These are phyloP conservation scores for Cryptosporidium xiaoi DNA, from an alignment of 169 alveolate species.

Conservation along the genomic window DNA sequence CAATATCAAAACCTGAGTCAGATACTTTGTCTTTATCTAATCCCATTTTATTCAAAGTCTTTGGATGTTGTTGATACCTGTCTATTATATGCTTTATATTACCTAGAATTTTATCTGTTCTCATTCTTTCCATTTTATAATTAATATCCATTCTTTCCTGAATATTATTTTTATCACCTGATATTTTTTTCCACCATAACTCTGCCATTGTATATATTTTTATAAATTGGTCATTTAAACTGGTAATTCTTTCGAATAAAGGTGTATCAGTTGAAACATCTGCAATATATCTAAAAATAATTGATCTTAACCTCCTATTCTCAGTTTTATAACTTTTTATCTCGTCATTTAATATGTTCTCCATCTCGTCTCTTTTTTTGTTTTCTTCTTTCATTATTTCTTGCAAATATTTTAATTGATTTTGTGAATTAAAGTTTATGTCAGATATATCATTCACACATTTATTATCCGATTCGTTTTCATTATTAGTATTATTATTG, in stretches of 20 bases:
- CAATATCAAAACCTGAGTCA: conserved; percentile 18
- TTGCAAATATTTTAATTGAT: conserved; percentile 29
- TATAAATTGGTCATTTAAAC: conserved; percentile 36
- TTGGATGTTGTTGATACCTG: conserved; percentile 61
- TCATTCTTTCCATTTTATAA: conserved; percentile 72
- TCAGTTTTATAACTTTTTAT: conserved; percentile 19
- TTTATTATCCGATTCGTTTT: background rate
- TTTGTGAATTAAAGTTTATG: background rate
- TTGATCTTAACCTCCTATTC: conserved; percentile 31
- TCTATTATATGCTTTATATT: conserved; percentile 52
- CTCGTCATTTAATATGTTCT: conserved; percentile 37
- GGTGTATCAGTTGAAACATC: conserved; percentile 39
- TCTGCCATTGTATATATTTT: conserved; percentile 63
- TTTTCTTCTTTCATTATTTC: conserved; percentile 57
- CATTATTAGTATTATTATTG: background rate
- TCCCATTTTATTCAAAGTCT: conserved; percentile 53
- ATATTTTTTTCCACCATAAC: conserved; percentile 57
- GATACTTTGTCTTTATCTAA: conserved; percentile 3
- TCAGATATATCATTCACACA: too few relatives aligned
- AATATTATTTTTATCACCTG: background rate
- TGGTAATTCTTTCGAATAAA: conserved; percentile 16
- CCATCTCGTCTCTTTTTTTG: conserved; percentile 72
- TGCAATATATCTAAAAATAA: conserved; percentile 31
- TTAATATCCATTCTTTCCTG: conserved; percentile 55
- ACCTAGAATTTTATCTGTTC: conserved; percentile 46